These are phyloP conservation scores for Ramicandelaber brevisporus DNA, from an alignment of 192 early-diverging fungal genomes.

Conservation along the genomic window DNA sequence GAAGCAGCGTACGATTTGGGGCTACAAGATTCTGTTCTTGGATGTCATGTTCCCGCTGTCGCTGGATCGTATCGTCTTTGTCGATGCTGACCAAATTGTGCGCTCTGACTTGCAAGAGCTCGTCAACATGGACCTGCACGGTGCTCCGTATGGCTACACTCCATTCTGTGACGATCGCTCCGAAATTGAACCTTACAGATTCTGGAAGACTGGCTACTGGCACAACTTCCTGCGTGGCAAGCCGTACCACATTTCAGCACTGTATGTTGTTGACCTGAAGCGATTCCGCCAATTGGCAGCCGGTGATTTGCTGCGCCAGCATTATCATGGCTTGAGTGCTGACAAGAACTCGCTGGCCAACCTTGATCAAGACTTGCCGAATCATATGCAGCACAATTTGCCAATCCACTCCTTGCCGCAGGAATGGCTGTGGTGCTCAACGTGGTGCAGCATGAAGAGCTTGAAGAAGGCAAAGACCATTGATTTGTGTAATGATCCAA, in stretches of 20 bases:
- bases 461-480: slow-evolving; percentile 83
- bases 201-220: slow-evolving; percentile 98
- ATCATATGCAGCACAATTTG: slow-evolving; percentile 80
- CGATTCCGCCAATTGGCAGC: slow-evolving; percentile 81
- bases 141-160: slow-evolving; percentile 88
- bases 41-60: slow-evolving; percentile 89
- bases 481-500: slow-evolving; percentile 97
- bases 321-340: slow-evolving; percentile 74
- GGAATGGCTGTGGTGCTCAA: slow-evolving; percentile 99
- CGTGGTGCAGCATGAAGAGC: slow-evolving; percentile 81
- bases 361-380: slow-evolving; percentile 94
- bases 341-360: slow-evolving; percentile 82
- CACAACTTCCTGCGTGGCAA: slow-evolving; percentile 54
- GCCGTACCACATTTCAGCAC: slow-evolving; percentile 88
- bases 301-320: slow-evolving; percentile 73
- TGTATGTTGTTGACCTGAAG: slow-evolving; percentile 88
- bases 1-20: slow-evolving; percentile 96
- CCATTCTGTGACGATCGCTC: slow-evolving; percentile 80
- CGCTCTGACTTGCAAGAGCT: slow-evolving; percentile 87
- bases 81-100: slow-evolving; percentile 97
- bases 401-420: slow-evolving; percentile 83
- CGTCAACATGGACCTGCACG: slow-evolving; percentile 71
- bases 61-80: slow-evolving; percentile 89
- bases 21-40: slow-evolving; percentile 95
- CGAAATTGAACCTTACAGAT: slow-evolving; percentile 92